Percentiles rank a stretch among this genome's conserved stretches.
Evolutionary conservation across 2,329 filamentous ascomycete species (phyloP).

Genomic region (Aureobasidium pullulans): DNA sequence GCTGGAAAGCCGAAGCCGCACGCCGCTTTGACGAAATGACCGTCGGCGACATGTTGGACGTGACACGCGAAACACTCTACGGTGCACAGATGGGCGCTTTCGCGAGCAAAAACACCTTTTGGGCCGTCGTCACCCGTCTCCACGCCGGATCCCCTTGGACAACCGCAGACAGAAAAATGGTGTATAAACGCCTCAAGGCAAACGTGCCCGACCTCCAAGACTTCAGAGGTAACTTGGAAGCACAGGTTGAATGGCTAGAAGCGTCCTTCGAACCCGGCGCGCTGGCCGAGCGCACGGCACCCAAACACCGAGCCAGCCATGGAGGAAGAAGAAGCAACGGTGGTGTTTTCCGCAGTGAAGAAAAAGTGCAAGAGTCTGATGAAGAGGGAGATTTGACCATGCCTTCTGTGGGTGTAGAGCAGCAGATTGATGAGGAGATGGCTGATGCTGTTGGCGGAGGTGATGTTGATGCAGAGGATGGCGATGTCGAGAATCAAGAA

Average conservation of each 20-base stretch:
- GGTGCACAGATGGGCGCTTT: slow-evolving; percentile 1
- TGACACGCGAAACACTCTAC: slow-evolving; percentile 12
- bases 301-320: not conserved
- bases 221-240: not conserved
- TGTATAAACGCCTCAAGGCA: not conserved
- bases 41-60: slow-evolving; percentile 14
- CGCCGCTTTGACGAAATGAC: slow-evolving; percentile 12
- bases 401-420: not conserved
- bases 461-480: not conserved
- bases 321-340: not conserved
- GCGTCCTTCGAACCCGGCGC: not conserved
- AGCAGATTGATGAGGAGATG: not conserved
- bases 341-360: not conserved
- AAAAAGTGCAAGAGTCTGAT: slow-evolving; percentile 8
- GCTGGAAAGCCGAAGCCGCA: not conserved
- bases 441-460: not conserved
- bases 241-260: not conserved
- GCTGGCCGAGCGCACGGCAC: not conserved
- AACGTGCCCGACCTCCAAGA: not conserved
- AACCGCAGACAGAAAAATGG: slow-evolving; percentile 10
- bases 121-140: slow-evolving; percentile 4
- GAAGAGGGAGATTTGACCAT: slow-evolving; percentile 4
- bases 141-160: not conserved
- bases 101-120: slow-evolving; percentile 9
- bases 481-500: slow-evolving; percentile 4